phyloP scores from a whole-genome alignment of 257 asterid genomes.

The Cynanchum wilfordii region DNA sequence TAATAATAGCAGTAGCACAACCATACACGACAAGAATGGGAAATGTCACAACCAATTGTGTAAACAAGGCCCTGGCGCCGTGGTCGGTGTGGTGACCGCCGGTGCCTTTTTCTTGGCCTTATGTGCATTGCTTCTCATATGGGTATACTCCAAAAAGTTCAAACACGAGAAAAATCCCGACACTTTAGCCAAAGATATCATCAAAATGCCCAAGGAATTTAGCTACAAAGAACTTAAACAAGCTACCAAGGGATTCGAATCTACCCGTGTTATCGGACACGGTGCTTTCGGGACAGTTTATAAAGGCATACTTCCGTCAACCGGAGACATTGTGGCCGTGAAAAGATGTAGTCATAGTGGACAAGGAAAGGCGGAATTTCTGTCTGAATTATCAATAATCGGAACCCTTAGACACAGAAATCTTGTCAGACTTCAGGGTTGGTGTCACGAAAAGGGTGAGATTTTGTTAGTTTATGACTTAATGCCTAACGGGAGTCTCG shows the following conservation, averaged over 20 bases:
- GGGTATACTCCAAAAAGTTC: constrained; percentile 54
- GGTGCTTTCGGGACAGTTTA: constrained; percentile 85
- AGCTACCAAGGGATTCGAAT: constrained; percentile 62
- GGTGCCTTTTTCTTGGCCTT: constrained; percentile 63
- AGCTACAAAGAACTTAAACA: constrained; percentile 54
- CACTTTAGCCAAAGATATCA: constrained; percentile 47
- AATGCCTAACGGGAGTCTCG: constrained; percentile 79
- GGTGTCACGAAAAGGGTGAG: constrained; percentile 87
- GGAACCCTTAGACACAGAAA: constrained; percentile 77
- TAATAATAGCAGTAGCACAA: constrained; percentile 18
- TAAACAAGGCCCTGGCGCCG: constrained; percentile 56
- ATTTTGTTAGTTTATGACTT: constrained; percentile 61
- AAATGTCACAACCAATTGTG: constrained; percentile 56
- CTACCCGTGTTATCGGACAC: constrained; percentile 47
- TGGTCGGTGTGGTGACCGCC: constrained; percentile 75
- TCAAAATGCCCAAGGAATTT: constrained; percentile 79
- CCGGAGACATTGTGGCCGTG: constrained; percentile 64
- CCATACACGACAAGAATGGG: constrained; percentile 20
- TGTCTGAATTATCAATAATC: constrained; percentile 69
- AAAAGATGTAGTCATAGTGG: constrained; percentile 69
- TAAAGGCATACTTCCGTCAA: constrained; percentile 46
- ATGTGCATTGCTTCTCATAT: constrained; percentile 38
- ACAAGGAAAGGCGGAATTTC: constrained; percentile 69
- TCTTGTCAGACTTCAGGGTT: constrained; percentile 71
- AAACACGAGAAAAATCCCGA: constrained; percentile 36